Base-by-base conservation (phyloP, 495 filamentous ascomycete genomes). In the Daldinia vernicosa region DNA sequence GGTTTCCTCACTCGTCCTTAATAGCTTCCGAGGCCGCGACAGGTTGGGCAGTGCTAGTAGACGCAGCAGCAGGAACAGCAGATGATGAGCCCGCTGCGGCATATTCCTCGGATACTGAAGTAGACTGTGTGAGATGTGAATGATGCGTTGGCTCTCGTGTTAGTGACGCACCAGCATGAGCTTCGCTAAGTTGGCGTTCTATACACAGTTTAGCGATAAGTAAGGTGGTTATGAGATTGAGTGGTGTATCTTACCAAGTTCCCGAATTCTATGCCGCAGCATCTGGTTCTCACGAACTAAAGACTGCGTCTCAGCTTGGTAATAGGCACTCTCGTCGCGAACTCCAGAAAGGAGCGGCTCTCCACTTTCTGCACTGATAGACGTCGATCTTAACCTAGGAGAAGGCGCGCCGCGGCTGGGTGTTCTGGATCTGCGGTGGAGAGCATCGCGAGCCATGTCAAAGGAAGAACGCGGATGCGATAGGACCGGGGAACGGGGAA, bases 271-370 rank as follows among this genome's bases (percentile, higher is more conserved):
- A 74, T 89, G 85, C 59, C 89, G 89, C 62, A 99, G 82, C 91
- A 99, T 96, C 78, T 96, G 92, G 74, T 99, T 99, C 82, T 99
- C 95, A 47, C 95, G 84, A 19, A 87, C 85, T 68, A 99, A 81
- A 82, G 89, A 95, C 71, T 92, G 89, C 3, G 93, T 94, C 80
- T 99, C 95, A 3, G 94, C 93, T 77, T 97, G 93, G 69, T 97
- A 97, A 78, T 93, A 97, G 15, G 92, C 89, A 67, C 87, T 88
- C 76, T 97, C 94, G 76, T 96, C 93, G 26, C 92, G 84, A 63
- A 87, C 81, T 8, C 76, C 81, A 15, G 85, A 78, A 24, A 71
- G 67, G 64, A 75, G 81, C 60, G 70, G 76, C 22, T 87, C 84
- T 9, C 78, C 80, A 56, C 76, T 80, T 54, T 88, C 87, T 5